Percentiles rank a stretch among this genome's conserved stretches.
Conservation (phyloP, 768 basidiomycete genomes). For the Pisolithus orientalis region DNA sequence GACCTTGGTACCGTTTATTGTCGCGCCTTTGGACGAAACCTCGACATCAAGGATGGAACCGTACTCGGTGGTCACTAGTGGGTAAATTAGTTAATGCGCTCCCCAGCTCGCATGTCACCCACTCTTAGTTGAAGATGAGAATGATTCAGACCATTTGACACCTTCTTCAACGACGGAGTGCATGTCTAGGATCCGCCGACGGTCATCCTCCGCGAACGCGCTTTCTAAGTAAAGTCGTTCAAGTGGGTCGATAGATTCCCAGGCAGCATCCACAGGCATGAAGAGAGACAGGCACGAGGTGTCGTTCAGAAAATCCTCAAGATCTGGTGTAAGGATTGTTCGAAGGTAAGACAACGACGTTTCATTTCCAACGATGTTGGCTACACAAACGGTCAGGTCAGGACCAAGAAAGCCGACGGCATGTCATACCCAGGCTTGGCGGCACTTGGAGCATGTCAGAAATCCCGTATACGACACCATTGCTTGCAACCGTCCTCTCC, state of each 20-base stretch:
- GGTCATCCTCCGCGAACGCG: constrained; percentile 76
- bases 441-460: constrained; percentile 72
- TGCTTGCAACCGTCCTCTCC: constrained; percentile 49
- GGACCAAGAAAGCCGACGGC: not conserved
- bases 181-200: constrained; percentile 71
- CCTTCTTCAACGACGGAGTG: constrained; percentile 55
- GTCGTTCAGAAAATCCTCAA: constrained; percentile 50
- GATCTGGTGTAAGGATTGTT: constrained; percentile 60
- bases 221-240: constrained; percentile 89
- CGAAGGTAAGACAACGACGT: constrained; percentile 67
- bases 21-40: constrained; percentile 47
- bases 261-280: constrained; percentile 81
- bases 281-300: constrained; percentile 81
- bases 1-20: constrained; percentile 53
- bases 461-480: constrained; percentile 76
- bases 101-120: constrained; percentile 20
- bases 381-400: constrained; percentile 31
- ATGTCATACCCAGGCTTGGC: constrained; percentile 56
- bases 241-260: constrained; percentile 65
- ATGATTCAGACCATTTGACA: constrained; percentile 66
- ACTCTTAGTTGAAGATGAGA: constrained; percentile 49
- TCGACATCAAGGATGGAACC: constrained; percentile 60
- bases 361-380: constrained; percentile 51
- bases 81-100: constrained; percentile 9
- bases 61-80: constrained; percentile 61